Percentiles rank a stretch among this genome's conserved stretches.
Evolutionary conservation across 192 early-diverging fungal species (phyloP).

Genomic region (Chytriomyces hyalinus): DNA sequence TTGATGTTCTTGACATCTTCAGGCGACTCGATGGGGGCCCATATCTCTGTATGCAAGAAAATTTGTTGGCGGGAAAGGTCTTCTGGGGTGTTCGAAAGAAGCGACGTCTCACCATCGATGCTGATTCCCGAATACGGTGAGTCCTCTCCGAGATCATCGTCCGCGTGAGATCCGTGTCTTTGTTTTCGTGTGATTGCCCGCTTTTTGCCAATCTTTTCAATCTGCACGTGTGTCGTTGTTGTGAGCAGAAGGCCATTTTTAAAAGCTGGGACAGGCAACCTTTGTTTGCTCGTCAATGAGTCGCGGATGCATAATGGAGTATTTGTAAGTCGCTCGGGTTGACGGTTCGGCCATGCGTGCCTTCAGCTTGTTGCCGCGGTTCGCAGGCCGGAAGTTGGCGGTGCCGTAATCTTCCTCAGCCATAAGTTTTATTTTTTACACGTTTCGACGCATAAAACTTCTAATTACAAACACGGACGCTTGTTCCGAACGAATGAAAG

Average conservation of each 20-base stretch:
- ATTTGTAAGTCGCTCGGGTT: constrained; percentile 3
- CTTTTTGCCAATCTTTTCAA: constrained; percentile 35
- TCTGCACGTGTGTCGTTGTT: constrained; percentile 9
- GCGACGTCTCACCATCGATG: constrained; percentile 30
- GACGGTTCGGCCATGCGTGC: constrained; percentile 37
- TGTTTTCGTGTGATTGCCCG: constrained; percentile 12
- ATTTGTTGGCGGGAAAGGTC: background rate
- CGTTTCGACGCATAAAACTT: background rate
- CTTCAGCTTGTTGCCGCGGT: constrained; percentile 69
- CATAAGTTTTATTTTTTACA: background rate
- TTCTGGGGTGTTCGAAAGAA: background rate
- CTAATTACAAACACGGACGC: no score
- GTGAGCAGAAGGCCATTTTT: background rate
- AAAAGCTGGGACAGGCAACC: background rate
- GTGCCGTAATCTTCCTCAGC: constrained; percentile 34
- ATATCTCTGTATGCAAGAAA: constrained; percentile 31
- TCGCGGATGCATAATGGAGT: constrained; percentile 20
- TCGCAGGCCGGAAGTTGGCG: constrained; percentile 54
- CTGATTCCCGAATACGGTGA: constrained; percentile 37
- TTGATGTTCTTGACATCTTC: constrained; percentile 64
- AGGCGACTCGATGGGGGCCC: constrained; percentile 59
- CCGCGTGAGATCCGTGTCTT: background rate
- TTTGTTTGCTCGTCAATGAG: constrained; percentile 28
- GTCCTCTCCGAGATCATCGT: constrained; percentile 29
- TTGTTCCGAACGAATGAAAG: no score